phyloP scores from a whole-genome alignment of 2,329 filamentous ascomycete genomes.

The Cordyceps javanica region DNA sequence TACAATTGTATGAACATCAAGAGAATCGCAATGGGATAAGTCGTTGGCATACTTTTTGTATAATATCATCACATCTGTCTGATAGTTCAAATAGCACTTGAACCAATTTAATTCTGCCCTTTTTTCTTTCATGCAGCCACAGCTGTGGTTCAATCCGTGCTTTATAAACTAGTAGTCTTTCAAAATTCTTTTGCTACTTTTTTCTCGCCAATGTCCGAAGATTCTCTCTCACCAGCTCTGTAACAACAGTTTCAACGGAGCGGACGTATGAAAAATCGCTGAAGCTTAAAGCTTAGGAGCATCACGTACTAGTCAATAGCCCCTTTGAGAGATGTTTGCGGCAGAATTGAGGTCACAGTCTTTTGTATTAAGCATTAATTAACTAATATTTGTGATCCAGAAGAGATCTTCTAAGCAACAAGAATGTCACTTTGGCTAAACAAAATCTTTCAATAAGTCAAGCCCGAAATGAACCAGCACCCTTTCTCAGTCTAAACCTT shows the following conservation, averaged over 20 bases:
- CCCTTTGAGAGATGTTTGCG: too few relatives aligned
- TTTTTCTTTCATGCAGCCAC: neutral
- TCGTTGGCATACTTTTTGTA: neutral
- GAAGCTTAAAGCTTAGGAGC: too few relatives aligned
- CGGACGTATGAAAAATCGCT: too few relatives aligned
- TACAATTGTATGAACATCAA: neutral
- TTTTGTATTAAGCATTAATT: neutral
- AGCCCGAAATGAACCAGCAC: neutral
- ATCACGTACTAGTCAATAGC: too few relatives aligned
- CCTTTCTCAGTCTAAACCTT: neutral
- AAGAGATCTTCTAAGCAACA: too few relatives aligned
- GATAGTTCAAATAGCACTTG: neutral
- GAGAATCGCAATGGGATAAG: neutral
- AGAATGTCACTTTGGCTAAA: neutral
- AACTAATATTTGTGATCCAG: neutral
- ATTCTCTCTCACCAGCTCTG: too few relatives aligned
- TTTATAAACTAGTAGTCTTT: too few relatives aligned
- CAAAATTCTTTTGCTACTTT: too few relatives aligned
- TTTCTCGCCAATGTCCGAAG: too few relatives aligned
- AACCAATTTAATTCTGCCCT: neutral
- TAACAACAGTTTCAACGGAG: too few relatives aligned
- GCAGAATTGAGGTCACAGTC: neutral
- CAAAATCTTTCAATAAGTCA: neutral
- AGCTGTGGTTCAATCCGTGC: neutral
- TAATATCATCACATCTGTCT: neutral